These are phyloP conservation scores for Solanum chmielewskii DNA, from an alignment of 257 asterid genomes.

Conservation along the genomic window DNA sequence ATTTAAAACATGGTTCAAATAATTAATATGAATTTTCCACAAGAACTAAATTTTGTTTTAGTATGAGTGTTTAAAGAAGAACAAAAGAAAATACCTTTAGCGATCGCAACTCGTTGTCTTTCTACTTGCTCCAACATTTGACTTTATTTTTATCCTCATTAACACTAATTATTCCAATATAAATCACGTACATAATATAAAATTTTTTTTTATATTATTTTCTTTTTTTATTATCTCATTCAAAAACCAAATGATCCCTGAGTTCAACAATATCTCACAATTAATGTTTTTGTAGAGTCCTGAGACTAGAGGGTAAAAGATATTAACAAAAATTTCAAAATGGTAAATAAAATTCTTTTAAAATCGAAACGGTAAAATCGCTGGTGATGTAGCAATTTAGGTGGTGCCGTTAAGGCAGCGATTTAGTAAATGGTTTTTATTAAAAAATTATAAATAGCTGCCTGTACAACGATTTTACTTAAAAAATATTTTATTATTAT, in stretches of 20 bases:
- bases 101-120: background rate
- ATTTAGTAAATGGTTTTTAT: too few relatives aligned
- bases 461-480: too few relatives aligned
- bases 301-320: too few relatives aligned
- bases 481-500: too few relatives aligned
- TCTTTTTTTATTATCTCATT: background rate
- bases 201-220: background rate
- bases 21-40: background rate
- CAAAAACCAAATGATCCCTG: background rate
- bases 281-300: background rate
- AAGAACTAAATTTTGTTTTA: background rate
- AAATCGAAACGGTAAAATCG: rapidly evolving
- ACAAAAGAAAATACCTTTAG: background rate
- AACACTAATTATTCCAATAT: background rate
- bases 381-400: too few relatives aligned
- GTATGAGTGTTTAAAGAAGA: background rate
- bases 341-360: too few relatives aligned
- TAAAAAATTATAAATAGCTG: too few relatives aligned
- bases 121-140: background rate
- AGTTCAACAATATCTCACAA: background rate
- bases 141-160: background rate
- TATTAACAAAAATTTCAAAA: too few relatives aligned
- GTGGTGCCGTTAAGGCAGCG: too few relatives aligned
- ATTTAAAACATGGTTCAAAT: background rate
- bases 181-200: background rate